Evolutionary conservation across 495 filamentous ascomycete genomes (phyloP).

Genomic region (Tuber umbilicatum): DNA sequence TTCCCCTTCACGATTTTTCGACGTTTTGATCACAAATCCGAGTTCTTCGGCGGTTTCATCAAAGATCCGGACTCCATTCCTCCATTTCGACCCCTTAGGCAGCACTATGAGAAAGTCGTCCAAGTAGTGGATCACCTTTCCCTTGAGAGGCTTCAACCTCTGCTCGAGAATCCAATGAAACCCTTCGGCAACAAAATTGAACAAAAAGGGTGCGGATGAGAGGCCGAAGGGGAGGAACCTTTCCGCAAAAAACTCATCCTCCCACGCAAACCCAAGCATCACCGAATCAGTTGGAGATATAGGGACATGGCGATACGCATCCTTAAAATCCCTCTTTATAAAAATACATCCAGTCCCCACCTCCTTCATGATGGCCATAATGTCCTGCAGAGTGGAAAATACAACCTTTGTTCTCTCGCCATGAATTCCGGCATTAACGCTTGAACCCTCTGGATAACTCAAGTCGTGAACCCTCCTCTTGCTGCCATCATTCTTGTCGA

Average conservation of each 20-base stretch:
- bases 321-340: constrained; percentile 22
- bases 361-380: not conserved
- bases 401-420: not conserved
- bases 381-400: not conserved
- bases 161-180: constrained; percentile 21
- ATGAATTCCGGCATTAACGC: not conserved
- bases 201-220: constrained; percentile 10
- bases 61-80: not conserved
- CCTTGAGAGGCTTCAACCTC: not conserved
- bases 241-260: constrained; percentile 7
- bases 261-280: constrained; percentile 22
- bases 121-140: constrained; percentile 17
- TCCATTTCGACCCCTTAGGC: not conserved
- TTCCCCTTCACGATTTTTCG: constrained; percentile 6
- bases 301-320: constrained; percentile 21
- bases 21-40: not conserved
- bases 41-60: not conserved
- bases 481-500: constrained; percentile 6
- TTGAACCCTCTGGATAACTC: not conserved
- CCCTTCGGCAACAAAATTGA: constrained; percentile 18
- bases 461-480: constrained; percentile 3
- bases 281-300: constrained; percentile 11
- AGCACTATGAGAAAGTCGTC: constrained; percentile 25
- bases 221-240: constrained; percentile 26
- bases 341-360: constrained; percentile 7